Base-by-base conservation (phyloP, 306 rosid genomes). In the Prosopis cineraria region DNA sequence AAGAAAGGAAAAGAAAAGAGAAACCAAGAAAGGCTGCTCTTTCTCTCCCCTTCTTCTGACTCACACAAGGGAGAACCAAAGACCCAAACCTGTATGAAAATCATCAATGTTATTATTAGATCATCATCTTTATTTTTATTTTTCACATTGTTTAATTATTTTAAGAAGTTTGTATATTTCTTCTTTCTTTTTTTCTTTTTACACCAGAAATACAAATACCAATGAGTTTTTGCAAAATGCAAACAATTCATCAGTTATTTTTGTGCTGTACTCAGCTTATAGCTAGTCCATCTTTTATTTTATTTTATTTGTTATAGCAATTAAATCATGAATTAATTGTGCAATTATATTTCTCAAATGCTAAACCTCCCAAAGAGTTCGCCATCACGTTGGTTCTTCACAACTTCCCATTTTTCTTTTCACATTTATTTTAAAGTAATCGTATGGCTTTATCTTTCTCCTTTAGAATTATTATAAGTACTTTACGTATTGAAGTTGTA, bases 31-130 rank as follows among this genome's bases (percentile, higher is more conserved):
- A 94, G 93, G 93, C 90, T 89, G 92, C 90, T 70, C 75, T 80
- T 10, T 50, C 55, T 48, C 55, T 48, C 10, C 25, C 9, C 59
- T 7, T 1, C 86, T 73, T 69, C 85, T 78, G 63, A 59, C 63
- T 84, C 78, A 84, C 41, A 43, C 27, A 22, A 55, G 44, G 44
- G 53, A 76, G 77, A 81, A 85, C 87, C 86, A 76, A 84, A 71
- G 74, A 73, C 81, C 82, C 90, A 81, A 87, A 81, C 72, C 81
- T 79, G 90, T 96, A 85, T 90, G 82, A 90, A 92, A 92, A 87
- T 90, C 96, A 87, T 81, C 93, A 85, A 84, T 87, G 39, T 36
- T 80, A 83, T 81, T 82, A 88, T 86, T 81, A 83, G 81, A 48
- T 82, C 81, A 81, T 83, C 84, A 75, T 81, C 83, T 45, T 74